These are phyloP conservation scores for Ambrosia artemisiifolia DNA, from an alignment of 129 eudicot genomes.

Conservation along the genomic window DNA sequence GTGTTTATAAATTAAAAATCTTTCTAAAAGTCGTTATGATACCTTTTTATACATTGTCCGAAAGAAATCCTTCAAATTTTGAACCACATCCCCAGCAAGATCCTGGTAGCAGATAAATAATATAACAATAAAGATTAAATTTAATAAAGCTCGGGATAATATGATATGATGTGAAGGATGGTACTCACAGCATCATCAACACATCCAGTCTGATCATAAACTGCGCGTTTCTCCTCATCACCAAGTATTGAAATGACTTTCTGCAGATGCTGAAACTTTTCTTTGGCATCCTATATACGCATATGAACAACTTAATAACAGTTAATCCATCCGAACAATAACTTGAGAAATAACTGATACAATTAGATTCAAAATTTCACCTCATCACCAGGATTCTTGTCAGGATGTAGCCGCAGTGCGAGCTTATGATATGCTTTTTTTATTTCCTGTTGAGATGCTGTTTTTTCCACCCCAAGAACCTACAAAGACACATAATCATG, in stretches of 20 bases:
- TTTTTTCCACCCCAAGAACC: constrained; percentile 87
- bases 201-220: constrained; percentile 97
- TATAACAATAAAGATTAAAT: background rate
- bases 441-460: constrained; percentile 86
- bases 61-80: constrained; percentile 71
- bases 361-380: constrained; percentile 28
- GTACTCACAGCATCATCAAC: constrained; percentile 91
- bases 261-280: constrained; percentile 93
- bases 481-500: constrained; percentile 27
- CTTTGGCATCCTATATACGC: constrained; percentile 72
- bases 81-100: constrained; percentile 84
- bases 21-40: background rate
- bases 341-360: background rate
- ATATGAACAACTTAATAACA: constrained; percentile 2
- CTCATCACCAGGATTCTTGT: constrained; percentile 91
- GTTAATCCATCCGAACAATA: background rate
- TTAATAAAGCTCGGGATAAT: background rate
- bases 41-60: constrained; percentile 80
- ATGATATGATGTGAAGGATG: constrained; percentile 7
- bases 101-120: constrained; percentile 46
- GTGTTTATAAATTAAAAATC: background rate
- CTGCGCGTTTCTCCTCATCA: constrained; percentile 87
- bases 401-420: constrained; percentile 93
- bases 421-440: constrained; percentile 85
- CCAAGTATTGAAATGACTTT: constrained; percentile 96